Conservation (phyloP, 2,329 filamentous ascomycete species). For the Pleurostoma richardsiae region DNA sequence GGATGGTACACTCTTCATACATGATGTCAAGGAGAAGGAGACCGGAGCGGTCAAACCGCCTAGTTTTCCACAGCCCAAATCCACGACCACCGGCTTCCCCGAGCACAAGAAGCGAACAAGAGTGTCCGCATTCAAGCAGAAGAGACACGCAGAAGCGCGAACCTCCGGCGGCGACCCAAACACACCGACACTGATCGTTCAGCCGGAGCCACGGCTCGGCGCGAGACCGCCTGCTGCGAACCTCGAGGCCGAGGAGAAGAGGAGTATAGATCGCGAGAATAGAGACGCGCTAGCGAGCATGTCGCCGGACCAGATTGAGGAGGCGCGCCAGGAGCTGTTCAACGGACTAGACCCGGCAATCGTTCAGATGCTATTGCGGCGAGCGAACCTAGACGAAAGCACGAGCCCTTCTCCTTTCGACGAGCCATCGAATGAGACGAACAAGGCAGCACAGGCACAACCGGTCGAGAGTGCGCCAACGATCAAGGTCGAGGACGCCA, state of each 20-base stretch:
- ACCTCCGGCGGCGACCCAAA: not conserved
- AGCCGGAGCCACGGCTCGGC: conserved; percentile 13
- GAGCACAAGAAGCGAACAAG: conserved; percentile 73
- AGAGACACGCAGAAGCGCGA: conserved; percentile 32
- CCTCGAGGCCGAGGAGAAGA: conserved; percentile 54
- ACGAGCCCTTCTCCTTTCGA: conserved; percentile 39
- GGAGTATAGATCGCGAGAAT: conserved; percentile 80
- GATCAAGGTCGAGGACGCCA: not conserved
- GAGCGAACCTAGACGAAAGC: conserved; percentile 69
- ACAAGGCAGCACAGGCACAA: conserved; percentile 5
- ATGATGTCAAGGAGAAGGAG: conserved; percentile 76
- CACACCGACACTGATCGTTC: conserved; percentile 7
- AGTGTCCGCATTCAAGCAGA: conserved; percentile 75
- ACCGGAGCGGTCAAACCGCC: conserved; percentile 55
- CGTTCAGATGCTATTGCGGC: conserved; percentile 69
- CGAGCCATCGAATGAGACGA: conserved; percentile 11
- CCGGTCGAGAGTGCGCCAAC: not conserved
- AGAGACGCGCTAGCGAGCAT: conserved; percentile 67
- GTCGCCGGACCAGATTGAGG: conserved; percentile 75
- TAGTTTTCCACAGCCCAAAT: conserved; percentile 53
- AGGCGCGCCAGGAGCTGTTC: conserved; percentile 76
- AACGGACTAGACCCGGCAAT: conserved; percentile 69
- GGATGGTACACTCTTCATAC: conserved; percentile 33
- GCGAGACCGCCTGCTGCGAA: conserved; percentile 12
- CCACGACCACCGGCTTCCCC: conserved; percentile 71